Base-by-base conservation (phyloP, 2,329 filamentous ascomycete genomes). In the Aotearoamyces nothofagi region DNA sequence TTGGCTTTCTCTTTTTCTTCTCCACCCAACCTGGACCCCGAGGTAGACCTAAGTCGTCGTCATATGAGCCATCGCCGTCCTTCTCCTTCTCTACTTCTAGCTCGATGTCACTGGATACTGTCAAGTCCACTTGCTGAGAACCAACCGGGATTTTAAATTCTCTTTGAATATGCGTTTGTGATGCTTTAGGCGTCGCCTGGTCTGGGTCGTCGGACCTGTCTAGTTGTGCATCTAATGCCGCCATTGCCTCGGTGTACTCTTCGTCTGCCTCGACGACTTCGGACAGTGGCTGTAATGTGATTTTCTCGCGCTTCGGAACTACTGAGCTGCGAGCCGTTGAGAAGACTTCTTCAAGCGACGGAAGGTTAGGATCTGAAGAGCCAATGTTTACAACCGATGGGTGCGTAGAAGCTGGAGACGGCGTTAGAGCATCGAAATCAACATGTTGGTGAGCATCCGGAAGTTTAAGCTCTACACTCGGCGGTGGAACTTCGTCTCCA, bases 181-280 rank as follows among this genome's bases (percentile, higher is more conserved):
- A 37, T 15, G 34, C 32, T 23, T 39, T 47, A 13, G 35, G 35
- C 7, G 37, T 43, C n/a, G 28, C 24, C 19, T 41, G 31, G 9
- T 35, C 32, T 4, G 30, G 15, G 17, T 38, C 34, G 19, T 33
- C 32, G 17, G 31, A 31, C 15, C 31, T 22, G 9, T 26, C 20
- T 5, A 33, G 14, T 31, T 27, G 15, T 30, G 31, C 41, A 14
- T 62, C 60, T 1, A 61, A 38, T 15, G 45, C 55, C 15, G 50
- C 51, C 53, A 62, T 62, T 8, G 49, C 54, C 30, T 57, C 57
- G 20, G 62, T 52, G 28, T 61, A 61, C 9, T 56, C 57, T 3
- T 39, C 17, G 29, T 61, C 50, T 32, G 32, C 2, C 39, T 33
- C 11, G 7, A 38, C 3, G 35, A 32, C 10, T 31, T 27, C 16